Evolutionary conservation across 2,329 filamentous ascomycete genomes (phyloP), one percentile per base, ranked within the genome.

Genomic region (Helotiales sp.): DNA sequence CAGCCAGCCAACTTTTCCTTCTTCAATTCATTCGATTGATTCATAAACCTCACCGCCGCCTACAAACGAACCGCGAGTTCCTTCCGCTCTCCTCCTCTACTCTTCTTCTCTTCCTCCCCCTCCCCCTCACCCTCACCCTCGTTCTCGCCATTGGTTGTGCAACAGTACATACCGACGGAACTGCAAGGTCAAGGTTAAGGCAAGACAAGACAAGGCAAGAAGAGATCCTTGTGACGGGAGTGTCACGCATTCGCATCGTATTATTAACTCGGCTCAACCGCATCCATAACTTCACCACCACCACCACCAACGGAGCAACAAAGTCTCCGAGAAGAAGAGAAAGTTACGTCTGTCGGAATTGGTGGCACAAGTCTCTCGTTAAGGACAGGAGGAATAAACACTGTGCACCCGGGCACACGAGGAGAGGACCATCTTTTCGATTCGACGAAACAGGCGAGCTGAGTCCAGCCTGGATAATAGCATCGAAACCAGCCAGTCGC

Each of bases 281-380:
- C 55, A 47, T 34, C 47, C 32, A 47, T 45, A 45, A 60, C 34
- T 58, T 59, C 59, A 62, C 28, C 24, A 58, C n/a, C n/a, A n/a
- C n/a, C n/a, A 60, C 60, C n/a, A 13, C n/a, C 20, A 67, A n/a
- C 54, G 61, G 64, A 66, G 65, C 65, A 69, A 71, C 66, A 20
- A 60, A 60, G 37, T 45, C 55, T 28, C 34, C 55, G 20, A 17
- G 30, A 57, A 30, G n/a, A 57, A 37, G 17, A 37, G 7, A 22
- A 55, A 6, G 30, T 8, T 37, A 22, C 6, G 6, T 47, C 32
- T 43, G 57, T 71, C 71, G 72, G 71, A 62, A 68, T 71, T 68
- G 70, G 73, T 75, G 67, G 69, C 68, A 73, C 72, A 70, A 70
- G 73, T 74, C 68, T 70, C 70, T 74, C 69, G 71, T 71, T 69